Evolutionary conservation across 2,329 filamentous ascomycete species (phyloP), one percentile per base, ranked within the genome.

Genomic region (Neopestalotiopsis clavispora): DNA sequence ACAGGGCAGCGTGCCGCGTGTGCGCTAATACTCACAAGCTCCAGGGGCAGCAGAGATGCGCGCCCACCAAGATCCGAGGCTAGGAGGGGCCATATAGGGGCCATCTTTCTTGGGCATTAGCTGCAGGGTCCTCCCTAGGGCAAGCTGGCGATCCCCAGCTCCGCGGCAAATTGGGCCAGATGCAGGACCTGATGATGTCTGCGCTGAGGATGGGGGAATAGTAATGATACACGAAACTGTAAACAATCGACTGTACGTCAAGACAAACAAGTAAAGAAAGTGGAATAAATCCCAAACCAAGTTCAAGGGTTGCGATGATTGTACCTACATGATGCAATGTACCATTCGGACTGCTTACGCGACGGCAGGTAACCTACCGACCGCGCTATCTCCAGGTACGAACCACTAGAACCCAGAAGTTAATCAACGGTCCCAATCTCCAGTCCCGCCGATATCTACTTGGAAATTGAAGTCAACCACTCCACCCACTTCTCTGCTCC

Each of bases 351-450:
- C n/a, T 52, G 45, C 45, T 52, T 52, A 52, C 45, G 45, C 45
- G 45, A 52, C 45, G 45, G 45, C 20, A 10, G 45, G 45, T 52
- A 52, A 20, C 34, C 17, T 52, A 52, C 32, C 59, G 34, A 13
- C 32, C 59, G 32, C 59, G 59, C 59, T 62, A 62, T 62, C 59
- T 62, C 32, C 59, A 62, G 59, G 59, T 62, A 62, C 59, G 28
- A 34, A 40, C 34, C 30, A 34, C 59, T 62, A 20, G 28, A 34
- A 34, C 30, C 59, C 59, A 62, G 34, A 62, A 34, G 30, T 62
- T 40, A 62, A 40, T 40, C 59, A 62, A 62, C 59, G 59, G 59
- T 40, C 32, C 30, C 59, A 62, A 62, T 62, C 59, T 62, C 30
- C 59, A 40, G 28, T 62, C 59, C 59, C 59, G 59, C 59, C 59